These are phyloP conservation scores for Penicillium aurantiogriseum DNA, from an alignment of 2,329 filamentous ascomycete genomes.

Conservation along the genomic window DNA sequence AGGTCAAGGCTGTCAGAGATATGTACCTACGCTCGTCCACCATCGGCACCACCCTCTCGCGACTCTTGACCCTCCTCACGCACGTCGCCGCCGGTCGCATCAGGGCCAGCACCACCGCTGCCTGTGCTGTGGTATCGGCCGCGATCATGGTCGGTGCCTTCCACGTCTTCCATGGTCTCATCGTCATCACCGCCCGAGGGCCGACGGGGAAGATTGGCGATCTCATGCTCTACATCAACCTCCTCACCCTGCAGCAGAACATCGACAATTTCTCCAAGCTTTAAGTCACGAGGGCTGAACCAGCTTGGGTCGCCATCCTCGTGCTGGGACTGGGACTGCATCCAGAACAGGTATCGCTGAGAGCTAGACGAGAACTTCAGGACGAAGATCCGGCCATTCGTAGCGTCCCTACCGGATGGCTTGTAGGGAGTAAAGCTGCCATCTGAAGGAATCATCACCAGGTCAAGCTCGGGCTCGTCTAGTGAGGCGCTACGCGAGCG, in stretches of 20 bases:
- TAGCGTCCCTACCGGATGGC: constrained; percentile 61
- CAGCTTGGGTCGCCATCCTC: constrained; percentile 67
- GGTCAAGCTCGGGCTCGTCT: constrained; percentile 75
- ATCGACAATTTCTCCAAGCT: constrained; percentile 85
- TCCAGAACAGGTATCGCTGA: constrained; percentile 90
- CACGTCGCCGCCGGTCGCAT: constrained; percentile 86
- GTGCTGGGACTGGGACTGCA: constrained; percentile 86
- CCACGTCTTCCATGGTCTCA: constrained; percentile 76
- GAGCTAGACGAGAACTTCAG: constrained; percentile 93
- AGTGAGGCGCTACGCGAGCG: constrained; percentile 70
- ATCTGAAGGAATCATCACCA: constrained; percentile 91
- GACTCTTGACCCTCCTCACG: constrained; percentile 85
- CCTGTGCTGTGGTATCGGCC: constrained; percentile 59
- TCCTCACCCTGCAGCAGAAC: constrained; percentile 83
- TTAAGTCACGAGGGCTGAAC: constrained; percentile 82
- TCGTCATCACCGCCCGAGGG: constrained; percentile 60
- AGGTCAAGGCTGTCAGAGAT: constrained; percentile 34
- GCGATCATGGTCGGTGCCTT: constrained; percentile 59
- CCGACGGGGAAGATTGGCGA: constrained; percentile 60
- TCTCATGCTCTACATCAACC: constrained; percentile 71
- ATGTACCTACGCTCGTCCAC: constrained; percentile 97
- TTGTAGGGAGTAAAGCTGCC: constrained; percentile 83
- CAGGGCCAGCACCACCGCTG: constrained; percentile 78
- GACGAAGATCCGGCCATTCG: constrained; percentile 85
- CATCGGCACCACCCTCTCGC: constrained; percentile 90